Conservation (phyloP, 371 early-diverging fungal genomes). For the Mucor mucedo region DNA sequence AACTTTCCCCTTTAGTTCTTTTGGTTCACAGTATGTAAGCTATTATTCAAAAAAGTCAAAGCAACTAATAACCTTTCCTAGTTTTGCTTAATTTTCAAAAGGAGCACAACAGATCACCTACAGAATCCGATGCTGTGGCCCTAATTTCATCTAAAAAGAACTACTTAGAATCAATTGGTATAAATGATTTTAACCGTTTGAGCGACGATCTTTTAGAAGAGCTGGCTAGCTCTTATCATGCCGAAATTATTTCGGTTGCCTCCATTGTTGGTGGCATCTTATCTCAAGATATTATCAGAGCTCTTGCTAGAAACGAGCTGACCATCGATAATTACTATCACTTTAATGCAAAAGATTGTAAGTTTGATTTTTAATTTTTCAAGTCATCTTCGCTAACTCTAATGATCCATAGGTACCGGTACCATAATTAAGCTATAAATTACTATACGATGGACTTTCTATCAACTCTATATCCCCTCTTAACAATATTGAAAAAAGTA, state of each 20-base stretch:
- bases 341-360: conserved; percentile 73
- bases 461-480: too few species aligned
- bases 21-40: conserved; percentile 53
- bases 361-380: conserved; percentile 5
- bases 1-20: conserved; percentile 55
- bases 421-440: background rate
- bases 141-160: conserved; percentile 30
- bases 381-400: background rate
- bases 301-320: conserved; percentile 76
- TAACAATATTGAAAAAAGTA: too few species aligned
- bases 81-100: conserved; percentile 44
- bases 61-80: conserved; percentile 1
- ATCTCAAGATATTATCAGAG: conserved; percentile 88
- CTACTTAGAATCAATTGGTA: conserved; percentile 37
- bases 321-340: conserved; percentile 85
- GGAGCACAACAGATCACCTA: conserved; percentile 32
- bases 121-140: conserved; percentile 17
- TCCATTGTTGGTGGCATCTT: conserved; percentile 90
- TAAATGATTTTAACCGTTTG: conserved; percentile 44
- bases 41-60: too few species aligned
- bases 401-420: conserved; percentile 4
- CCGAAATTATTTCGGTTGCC: conserved; percentile 78
- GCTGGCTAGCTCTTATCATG: conserved; percentile 41
- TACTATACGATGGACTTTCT: background rate
- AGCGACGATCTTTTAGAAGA: conserved; percentile 53